Base-by-base conservation (phyloP, 305 asterid genomes). In the Withania somnifera region DNA sequence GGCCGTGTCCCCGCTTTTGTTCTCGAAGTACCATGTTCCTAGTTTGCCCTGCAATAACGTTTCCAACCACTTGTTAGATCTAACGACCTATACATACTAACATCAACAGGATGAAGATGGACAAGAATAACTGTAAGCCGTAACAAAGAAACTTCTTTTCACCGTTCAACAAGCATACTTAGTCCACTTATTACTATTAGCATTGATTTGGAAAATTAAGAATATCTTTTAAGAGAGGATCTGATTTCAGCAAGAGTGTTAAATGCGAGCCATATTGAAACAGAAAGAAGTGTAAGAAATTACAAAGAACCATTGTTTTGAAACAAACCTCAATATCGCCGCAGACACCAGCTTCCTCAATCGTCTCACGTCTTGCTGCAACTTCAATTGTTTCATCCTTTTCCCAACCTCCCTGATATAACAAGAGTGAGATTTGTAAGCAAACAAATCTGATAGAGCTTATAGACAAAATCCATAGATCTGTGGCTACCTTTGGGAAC, bases 321-420 rank as follows among this genome's bases (percentile, higher is more conserved):
- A 47, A 50, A 87, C 89, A 7, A 85, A 93, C 98, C 98, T 90
- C 91, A 42, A 95, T 85, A 61, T 91, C 90, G 6, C 99, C 99
- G 6, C 85, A 83, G 7, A 95, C 98, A 5, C 99, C 99, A 9
- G 99, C 97, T 91, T 93, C 97, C 88, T 95, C 98, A 7, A 92
- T 84, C 0, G 99, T 92, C 82, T 95, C 99, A 0, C 99, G 95
- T 58, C 88, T 77, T 0, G 97, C 98, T 2, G 98, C 99, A 17
- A 84, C 93, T 79, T 85, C 87, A 4, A 92, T 92, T 77, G 89
- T 51, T 85, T 95, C 99, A 78, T 95, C 98, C 3, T 53, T 87
- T 80, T 95, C 99, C 99, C 99, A 95, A 8, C 99, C 99, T 20
- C 99, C 99, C 97, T 93, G 87, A n/a, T 20, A 81, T 14, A 34